These are phyloP conservation scores for Scedosporium boydii DNA, from an alignment of 2,329 filamentous ascomycete species.

Conservation along the genomic window DNA sequence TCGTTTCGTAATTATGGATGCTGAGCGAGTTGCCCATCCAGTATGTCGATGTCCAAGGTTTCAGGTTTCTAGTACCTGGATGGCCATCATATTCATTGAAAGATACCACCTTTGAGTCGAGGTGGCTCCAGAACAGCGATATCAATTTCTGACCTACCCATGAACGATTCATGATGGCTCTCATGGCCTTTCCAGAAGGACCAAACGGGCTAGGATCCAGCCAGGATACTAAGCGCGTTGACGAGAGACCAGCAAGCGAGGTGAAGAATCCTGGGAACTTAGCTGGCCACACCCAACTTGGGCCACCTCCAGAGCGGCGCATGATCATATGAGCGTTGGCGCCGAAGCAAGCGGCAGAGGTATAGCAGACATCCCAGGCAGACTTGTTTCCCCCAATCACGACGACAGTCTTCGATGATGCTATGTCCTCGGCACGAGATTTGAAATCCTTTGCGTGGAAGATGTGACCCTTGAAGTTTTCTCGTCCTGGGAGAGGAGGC, in stretches of 20 bases:
- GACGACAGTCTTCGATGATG: constrained; percentile 6
- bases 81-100: constrained; percentile 4
- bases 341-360: constrained; percentile 5
- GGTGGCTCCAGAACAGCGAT: constrained; percentile 5
- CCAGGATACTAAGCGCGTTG: constrained; percentile 9
- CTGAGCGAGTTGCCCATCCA: constrained; percentile 12
- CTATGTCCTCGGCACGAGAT: background rate
- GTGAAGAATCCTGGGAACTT: background rate
- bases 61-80: background rate
- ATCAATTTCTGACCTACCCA: constrained; percentile 6
- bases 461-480: constrained; percentile 9
- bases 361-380: constrained; percentile 12
- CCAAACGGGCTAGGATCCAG: constrained; percentile 10
- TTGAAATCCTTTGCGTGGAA: constrained; percentile 13
- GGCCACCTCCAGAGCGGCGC: constrained; percentile 9
- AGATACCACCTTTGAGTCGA: constrained; percentile 4
- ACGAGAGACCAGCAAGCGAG: constrained; percentile 8
- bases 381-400: constrained; percentile 13
- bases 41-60: constrained; percentile 10
- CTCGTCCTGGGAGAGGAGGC: constrained; percentile 6
- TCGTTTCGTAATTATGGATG: constrained; percentile 11
- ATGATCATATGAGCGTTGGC: constrained; percentile 14
- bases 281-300: constrained; percentile 10
- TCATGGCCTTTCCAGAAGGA: background rate
- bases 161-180: constrained; percentile 1